Percentiles rank a stretch among this genome's conserved stretches.
Conservation (phyloP, 768 basidiomycete genomes). For the Pisolithus sp. region DNA sequence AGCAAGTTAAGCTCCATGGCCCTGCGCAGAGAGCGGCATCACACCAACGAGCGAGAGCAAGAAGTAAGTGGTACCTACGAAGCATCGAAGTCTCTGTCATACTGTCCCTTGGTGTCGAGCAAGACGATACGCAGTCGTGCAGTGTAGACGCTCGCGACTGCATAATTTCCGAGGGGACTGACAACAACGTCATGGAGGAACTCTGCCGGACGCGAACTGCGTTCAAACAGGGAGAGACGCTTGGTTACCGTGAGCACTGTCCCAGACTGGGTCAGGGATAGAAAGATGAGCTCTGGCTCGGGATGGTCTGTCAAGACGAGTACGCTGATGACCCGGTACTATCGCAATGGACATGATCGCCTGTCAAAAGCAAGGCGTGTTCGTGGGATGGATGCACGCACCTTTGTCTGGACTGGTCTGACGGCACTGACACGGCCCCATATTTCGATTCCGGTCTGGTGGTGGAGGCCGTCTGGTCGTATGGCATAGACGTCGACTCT, state of each 20-base stretch:
- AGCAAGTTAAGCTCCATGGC: conserved; percentile 65
- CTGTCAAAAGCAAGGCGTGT: neutral
- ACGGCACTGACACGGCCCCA: conserved; percentile 63
- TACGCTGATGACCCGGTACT: conserved; percentile 36
- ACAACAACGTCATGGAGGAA: conserved; percentile 66
- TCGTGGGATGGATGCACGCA: conserved; percentile 27
- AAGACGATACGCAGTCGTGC: conserved; percentile 64
- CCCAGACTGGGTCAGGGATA: conserved; percentile 41
- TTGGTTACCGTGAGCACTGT: conserved; percentile 34
- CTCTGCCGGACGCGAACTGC: conserved; percentile 55
- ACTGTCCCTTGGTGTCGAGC: conserved; percentile 46
- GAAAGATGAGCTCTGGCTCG: conserved; percentile 62
- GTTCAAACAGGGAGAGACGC: conserved; percentile 50
- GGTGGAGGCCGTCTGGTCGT: conserved; percentile 50
- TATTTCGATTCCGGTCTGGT: conserved; percentile 55
- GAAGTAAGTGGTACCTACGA: conserved; percentile 39
- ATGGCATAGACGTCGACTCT: conserved; percentile 65
- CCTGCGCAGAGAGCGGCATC: conserved; percentile 28
- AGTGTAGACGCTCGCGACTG: conserved; percentile 58
- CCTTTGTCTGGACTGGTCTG: conserved; percentile 48
- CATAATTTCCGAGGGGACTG: conserved; percentile 55
- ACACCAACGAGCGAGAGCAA: neutral
- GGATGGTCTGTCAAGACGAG: conserved; percentile 72
- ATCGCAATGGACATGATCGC: conserved; percentile 2
- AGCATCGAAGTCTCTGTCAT: conserved; percentile 53